Conservation (phyloP, 176 grass and related monocot genomes). For the Triticum urartu region DNA sequence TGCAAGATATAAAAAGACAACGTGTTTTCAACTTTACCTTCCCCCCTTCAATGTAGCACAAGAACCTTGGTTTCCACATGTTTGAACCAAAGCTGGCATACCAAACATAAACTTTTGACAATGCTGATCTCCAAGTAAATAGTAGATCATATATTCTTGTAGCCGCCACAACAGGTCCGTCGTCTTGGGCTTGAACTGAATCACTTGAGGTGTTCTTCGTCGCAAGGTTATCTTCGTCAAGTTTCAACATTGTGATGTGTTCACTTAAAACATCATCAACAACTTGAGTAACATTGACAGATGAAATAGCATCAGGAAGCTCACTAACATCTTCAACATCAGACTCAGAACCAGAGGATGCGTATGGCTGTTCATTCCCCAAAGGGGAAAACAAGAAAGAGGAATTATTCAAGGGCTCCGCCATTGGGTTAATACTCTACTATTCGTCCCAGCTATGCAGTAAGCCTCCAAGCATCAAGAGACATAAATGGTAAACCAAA, state of each 20-base stretch:
- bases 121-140: slow-evolving; percentile 65
- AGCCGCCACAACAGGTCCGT: slow-evolving; percentile 29
- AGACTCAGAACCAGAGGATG: slow-evolving; percentile 63
- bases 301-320: slow-evolving; percentile 29
- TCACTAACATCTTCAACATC: slow-evolving; percentile 51
- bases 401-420: slow-evolving; percentile 30
- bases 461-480: background rate
- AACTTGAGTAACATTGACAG: slow-evolving; percentile 29
- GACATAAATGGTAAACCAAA: slow-evolving; percentile 9
- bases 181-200: slow-evolving; percentile 33
- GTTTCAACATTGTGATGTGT: slow-evolving; percentile 58
- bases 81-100: slow-evolving; percentile 97
- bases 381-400: slow-evolving; percentile 1
- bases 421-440: slow-evolving; percentile 17
- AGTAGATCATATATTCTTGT: slow-evolving; percentile 35
- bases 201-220: slow-evolving; percentile 36
- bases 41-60: slow-evolving; percentile 86
- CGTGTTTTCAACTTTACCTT: slow-evolving; percentile 62
- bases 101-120: slow-evolving; percentile 83
- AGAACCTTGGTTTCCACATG: slow-evolving; percentile 83
- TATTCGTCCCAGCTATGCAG: slow-evolving; percentile 4
- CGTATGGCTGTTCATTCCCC: slow-evolving; percentile 49
- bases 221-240: slow-evolving; percentile 46
- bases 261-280: slow-evolving; percentile 46
- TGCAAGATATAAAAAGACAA: background rate